Conservation (phyloP, 768 basidiomycete genomes). For the Pleurotus eryngii region DNA sequence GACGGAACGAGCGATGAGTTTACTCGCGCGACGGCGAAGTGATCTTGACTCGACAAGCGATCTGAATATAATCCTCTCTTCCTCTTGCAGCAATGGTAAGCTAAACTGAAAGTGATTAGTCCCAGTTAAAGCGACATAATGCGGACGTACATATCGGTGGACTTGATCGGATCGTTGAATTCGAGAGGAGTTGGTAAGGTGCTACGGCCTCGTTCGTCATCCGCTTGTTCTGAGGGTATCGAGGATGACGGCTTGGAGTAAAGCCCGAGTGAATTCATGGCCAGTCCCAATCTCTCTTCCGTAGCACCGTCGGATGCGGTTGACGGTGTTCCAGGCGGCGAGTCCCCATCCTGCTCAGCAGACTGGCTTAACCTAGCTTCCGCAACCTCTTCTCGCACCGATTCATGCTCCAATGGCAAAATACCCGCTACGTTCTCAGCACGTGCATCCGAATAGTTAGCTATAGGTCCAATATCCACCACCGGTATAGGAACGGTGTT, state of each 20-base stretch:
- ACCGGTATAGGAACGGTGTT: slow-evolving; percentile 12
- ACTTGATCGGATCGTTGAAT: slow-evolving; percentile 36
- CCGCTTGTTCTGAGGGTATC: not conserved
- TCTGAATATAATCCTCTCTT: slow-evolving; percentile 48
- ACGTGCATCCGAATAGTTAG: slow-evolving; percentile 7
- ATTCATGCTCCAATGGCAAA: not conserved
- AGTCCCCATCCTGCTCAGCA: slow-evolving; percentile 1
- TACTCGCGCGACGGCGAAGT: slow-evolving; percentile 54
- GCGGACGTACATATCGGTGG: slow-evolving; percentile 42
- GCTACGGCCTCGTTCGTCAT: slow-evolving; percentile 47
- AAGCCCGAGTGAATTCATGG: slow-evolving; percentile 3
- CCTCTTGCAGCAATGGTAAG: slow-evolving; percentile 28
- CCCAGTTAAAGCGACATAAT: not conserved
- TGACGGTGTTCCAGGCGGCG: slow-evolving; percentile 3
- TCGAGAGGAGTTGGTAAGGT: slow-evolving; percentile 53
- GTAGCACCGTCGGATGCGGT: slow-evolving; percentile 2
- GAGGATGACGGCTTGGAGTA: not conserved
- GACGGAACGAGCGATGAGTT: slow-evolving; percentile 47
- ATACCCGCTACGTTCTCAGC: not conserved
- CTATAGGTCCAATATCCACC: slow-evolving; percentile 35
- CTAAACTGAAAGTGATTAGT: not conserved
- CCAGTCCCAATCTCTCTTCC: slow-evolving; percentile 11
- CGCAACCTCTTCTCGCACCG: not conserved
- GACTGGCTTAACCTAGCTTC: not conserved
- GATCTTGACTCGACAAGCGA: slow-evolving; percentile 53